Percentiles rank a stretch among this genome's conserved stretches.
Evolutionary conservation across 129 eudicot species (phyloP).

Genomic region (Smallanthus sonchifolius): DNA sequence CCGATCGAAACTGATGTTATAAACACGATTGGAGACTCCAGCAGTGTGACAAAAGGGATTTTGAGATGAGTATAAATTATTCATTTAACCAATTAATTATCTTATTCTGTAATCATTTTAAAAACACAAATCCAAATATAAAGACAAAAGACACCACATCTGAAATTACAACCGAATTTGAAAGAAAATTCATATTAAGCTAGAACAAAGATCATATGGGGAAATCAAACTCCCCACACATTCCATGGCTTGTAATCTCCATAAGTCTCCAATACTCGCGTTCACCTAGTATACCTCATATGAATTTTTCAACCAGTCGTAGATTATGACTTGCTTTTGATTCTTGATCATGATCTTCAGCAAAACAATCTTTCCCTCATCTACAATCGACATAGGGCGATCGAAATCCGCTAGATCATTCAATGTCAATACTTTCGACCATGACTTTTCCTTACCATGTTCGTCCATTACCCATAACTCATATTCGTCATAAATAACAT

Average conservation of each 20-base stretch:
- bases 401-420: neutral
- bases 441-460: neutral
- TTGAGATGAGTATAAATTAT: too few species aligned
- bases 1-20: neutral
- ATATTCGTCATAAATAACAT: neutral
- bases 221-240: constrained; percentile 6
- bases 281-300: neutral
- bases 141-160: too few species aligned
- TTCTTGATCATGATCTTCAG: neutral
- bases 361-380: neutral
- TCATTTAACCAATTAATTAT: too few species aligned
- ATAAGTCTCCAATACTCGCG: neutral
- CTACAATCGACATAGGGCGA: neutral
- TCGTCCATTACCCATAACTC: constrained; percentile 6
- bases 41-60: too few species aligned
- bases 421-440: neutral
- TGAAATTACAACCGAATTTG: too few species aligned
- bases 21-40: too few species aligned
- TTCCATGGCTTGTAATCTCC: neutral
- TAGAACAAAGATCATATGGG: constrained; percentile 5
- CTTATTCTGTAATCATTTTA: too few species aligned
- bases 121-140: too few species aligned
- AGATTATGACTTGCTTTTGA: constrained; percentile 5
- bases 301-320: neutral
- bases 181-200: too few species aligned